Evolutionary conservation across 2,329 filamentous ascomycete species (phyloP), one percentile per base, ranked within the genome.

Genomic region (Mycocentrospora acerina): DNA sequence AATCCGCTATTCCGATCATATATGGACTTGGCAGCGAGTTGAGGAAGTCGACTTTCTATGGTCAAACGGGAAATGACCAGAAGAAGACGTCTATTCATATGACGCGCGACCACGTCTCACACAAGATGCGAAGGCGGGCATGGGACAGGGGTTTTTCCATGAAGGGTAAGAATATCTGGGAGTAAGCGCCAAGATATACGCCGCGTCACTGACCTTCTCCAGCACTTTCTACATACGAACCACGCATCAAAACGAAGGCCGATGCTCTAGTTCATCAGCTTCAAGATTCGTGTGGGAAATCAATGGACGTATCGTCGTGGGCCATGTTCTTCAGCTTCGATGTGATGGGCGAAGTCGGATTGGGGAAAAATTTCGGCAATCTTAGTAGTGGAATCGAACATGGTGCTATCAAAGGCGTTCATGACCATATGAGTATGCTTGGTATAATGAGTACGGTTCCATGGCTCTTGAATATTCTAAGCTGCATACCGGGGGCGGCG

Each of bases 371-470:
- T 24, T 62, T 62, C 35, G 39, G 42, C 28, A 57, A 56, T 24
- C 35, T 62, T 3, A 32, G 29, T 1, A 58, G 29, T 25, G 59
- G 59, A 12, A 29, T 46, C 9, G 53, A 60, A 24, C 50, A 62
- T 32, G 45, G 53, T 6, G 66, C 65, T 0, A 67, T 71, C 31
- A 44, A 60, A 24, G 57, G 44, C 2, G 48, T 72, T 3, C 69
- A 69, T 37, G 50, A 54, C 1, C 57, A 67, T 19, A 64, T 72
- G 54, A 45, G 46, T 4, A 40, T 61, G 16, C 16, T 71, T 2
- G 66, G 63, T 0, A 34, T 67, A 9, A 22, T 69, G 14, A 51
- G 48, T 12, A 55, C 57, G 4, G 48, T 70, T 1, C 68, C 70
- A 0, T 71, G 67, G 66, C 24, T 70, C 2, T 24, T 67, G 7